Percentiles rank a stretch among this genome's conserved stretches.
phyloP scores from a whole-genome alignment of 306 rosid genomes.

The Casuarina glauca region DNA sequence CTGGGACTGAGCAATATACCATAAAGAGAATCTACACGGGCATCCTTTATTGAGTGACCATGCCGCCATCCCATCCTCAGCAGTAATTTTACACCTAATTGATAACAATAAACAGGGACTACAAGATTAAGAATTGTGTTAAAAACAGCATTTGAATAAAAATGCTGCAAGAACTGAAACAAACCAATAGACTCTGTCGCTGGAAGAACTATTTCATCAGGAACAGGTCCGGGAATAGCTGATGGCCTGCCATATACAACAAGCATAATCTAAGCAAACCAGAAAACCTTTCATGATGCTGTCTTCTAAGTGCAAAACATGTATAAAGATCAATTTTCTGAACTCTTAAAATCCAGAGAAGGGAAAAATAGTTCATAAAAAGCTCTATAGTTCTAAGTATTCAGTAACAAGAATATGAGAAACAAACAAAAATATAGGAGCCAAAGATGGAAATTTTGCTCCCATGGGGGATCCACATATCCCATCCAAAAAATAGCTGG shows the following conservation, averaged over 20 bases:
- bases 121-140: conserved; percentile 17
- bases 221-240: conserved; percentile 92
- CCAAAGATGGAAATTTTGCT: too few relatives aligned
- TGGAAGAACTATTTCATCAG: conserved; percentile 87
- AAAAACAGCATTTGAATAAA: conserved; percentile 14
- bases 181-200: conserved; percentile 88
- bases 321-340: background rate
- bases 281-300: conserved; percentile 20
- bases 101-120: conserved; percentile 23
- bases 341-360: background rate
- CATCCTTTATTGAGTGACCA: conserved; percentile 92
- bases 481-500: too few relatives aligned
- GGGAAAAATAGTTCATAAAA: background rate
- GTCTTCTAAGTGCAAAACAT: conserved; percentile 1
- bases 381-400: background rate
- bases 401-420: background rate
- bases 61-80: conserved; percentile 98
- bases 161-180: conserved; percentile 26
- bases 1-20: conserved; percentile 43
- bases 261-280: conserved; percentile 15
- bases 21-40: conserved; percentile 57
- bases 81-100: conserved; percentile 77
- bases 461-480: too few relatives aligned
- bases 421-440: background rate
- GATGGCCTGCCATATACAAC: conserved; percentile 66